phyloP scores from a whole-genome alignment of 106 monocot genomes.

The Dioscorea alata region DNA sequence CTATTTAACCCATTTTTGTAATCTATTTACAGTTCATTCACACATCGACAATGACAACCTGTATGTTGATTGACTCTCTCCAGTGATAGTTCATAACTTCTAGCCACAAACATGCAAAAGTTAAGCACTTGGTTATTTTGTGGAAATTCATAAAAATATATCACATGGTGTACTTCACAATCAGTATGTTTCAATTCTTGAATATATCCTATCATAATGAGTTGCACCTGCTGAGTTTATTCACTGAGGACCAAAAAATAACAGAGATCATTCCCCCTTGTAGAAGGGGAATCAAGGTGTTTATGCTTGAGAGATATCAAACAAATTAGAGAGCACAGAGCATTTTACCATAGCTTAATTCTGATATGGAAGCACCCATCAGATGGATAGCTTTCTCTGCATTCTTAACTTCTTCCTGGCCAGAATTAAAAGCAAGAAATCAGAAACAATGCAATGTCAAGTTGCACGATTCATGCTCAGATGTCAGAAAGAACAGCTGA shows the following conservation, averaged over 20 bases:
- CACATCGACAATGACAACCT: not conserved
- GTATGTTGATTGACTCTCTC: no score
- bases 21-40: not conserved
- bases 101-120: not conserved
- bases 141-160: not conserved
- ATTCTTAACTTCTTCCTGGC: conserved; percentile 68
- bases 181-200: not conserved
- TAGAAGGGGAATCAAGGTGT: not conserved
- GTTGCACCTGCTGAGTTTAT: no score
- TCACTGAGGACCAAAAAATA: not conserved
- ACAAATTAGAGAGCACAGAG: not conserved
- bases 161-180: no score
- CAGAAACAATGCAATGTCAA: not conserved
- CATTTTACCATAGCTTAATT: conserved; percentile 52
- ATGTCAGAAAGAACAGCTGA: not conserved
- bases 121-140: not conserved
- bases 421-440: conserved; percentile 12
- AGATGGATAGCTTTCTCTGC: conserved; percentile 59
- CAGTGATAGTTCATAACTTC: no score
- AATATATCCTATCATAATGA: not conserved
- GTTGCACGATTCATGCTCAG: not conserved
- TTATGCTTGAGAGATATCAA: not conserved
- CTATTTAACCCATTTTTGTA: no score
- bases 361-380: conserved; percentile 70
- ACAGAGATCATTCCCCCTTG: not conserved